Base-by-base conservation (phyloP, 2,329 filamentous ascomycete species). In the Calcarisporium arbuscula region DNA sequence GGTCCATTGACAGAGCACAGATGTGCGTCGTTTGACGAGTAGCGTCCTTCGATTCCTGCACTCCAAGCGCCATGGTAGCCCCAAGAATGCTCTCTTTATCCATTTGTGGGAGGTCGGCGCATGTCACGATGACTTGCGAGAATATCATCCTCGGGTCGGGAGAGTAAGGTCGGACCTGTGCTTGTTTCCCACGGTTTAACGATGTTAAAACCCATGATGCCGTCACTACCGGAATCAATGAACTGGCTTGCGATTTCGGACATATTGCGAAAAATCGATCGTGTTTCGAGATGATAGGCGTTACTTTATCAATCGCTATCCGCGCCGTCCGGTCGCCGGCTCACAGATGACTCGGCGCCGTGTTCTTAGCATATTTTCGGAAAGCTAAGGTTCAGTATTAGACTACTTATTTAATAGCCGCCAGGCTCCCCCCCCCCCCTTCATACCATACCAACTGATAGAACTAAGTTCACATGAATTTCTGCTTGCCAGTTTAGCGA, bases 61-160 rank as follows among this genome's bases (percentile, higher is more conserved):
- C 92, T 16, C 92, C 92, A 62, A 95, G 79, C 0, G 92, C 90
- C 51, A 95, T 65, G 3, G 90, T 85, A 2, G 87, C 90, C 9
- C 89, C 92, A 25, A 85, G 78, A 37, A 98, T 95, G 9, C 88
- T 85, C 61, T 96, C 90, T 55, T 88, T 85, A 58, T 98, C 92
- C 22, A 79, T 83, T 22, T 77, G 68, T 0, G 92, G 92, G 30
- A 98, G 77, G 49, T 92, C 85, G 30, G 82, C 86, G 52, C 85
- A 94, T 20, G 81, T 83, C 14, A 95, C 71, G 19, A 84, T 75
- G 27, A 96, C 82, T 47, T 87, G 81, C 33, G 84, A 85, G 61
- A 98, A 85, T 56, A 95, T 92, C 54, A 95, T 78, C 39, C 83
- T 77, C 3, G 90, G 89, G 50, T 98, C 92, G 2, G 92, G 92